A percentile compares a stretch with the other conserved stretches of the same genome.
phyloP scores from a whole-genome alignment of 495 filamentous ascomycete species.

The Immersiella caudata region DNA sequence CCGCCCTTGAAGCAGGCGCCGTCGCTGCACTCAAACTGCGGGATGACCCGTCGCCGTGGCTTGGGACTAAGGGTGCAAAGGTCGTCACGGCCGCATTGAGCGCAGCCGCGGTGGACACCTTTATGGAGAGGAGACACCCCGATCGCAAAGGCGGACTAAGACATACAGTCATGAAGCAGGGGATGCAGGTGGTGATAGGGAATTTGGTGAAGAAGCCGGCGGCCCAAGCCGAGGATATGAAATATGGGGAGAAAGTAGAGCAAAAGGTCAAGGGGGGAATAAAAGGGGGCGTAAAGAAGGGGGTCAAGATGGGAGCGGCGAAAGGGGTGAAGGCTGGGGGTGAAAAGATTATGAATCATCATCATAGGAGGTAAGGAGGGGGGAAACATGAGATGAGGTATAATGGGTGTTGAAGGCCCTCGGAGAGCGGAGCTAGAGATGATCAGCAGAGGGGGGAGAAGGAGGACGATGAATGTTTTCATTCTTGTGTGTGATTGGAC shows the following conservation, averaged over 20 bases:
- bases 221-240: background rate
- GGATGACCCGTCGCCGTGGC: slow-evolving; percentile 31
- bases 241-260: slow-evolving; percentile 14
- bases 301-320: background rate
- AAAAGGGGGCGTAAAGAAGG: slow-evolving; percentile 1
- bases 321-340: background rate
- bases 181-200: slow-evolving; percentile 29
- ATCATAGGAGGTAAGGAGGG: background rate
- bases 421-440: background rate
- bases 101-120: slow-evolving; percentile 37
- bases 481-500: too few relatives aligned
- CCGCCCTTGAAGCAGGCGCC: slow-evolving; percentile 35
- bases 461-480: slow-evolving; percentile 1
- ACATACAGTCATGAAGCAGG: slow-evolving; percentile 33
- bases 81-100: slow-evolving; percentile 34
- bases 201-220: slow-evolving; percentile 28
- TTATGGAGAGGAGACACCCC: slow-evolving; percentile 31
- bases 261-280: background rate
- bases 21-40: slow-evolving; percentile 33
- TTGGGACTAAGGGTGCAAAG: slow-evolving; percentile 35
- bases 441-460: background rate
- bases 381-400: background rate
- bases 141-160: slow-evolving; percentile 34
- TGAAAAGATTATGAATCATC: too few relatives aligned
- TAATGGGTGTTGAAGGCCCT: too few relatives aligned